These are phyloP conservation scores for Fusarium poae DNA, from an alignment of 2,329 filamentous ascomycete genomes.

Conservation along the genomic window DNA sequence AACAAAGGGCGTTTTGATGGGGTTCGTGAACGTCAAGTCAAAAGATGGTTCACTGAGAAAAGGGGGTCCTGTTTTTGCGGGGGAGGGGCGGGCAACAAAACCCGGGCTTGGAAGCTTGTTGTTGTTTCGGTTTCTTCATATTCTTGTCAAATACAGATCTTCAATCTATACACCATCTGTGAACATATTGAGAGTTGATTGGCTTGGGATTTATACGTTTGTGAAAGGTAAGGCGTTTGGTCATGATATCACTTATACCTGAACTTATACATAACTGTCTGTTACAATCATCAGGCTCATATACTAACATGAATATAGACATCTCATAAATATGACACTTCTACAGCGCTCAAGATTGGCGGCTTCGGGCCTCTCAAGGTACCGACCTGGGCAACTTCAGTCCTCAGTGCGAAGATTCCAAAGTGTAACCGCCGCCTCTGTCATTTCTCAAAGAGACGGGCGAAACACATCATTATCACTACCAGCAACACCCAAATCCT, in stretches of 20 bases:
- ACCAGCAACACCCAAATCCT: slow-evolving; percentile 13
- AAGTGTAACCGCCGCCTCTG: slow-evolving; percentile 25
- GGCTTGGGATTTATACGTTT: background rate
- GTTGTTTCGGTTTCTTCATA: slow-evolving; percentile 15
- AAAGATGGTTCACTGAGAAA: background rate
- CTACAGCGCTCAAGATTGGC: slow-evolving; percentile 47
- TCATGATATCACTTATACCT: slow-evolving; percentile 11
- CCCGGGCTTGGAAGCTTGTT: slow-evolving; percentile 26
- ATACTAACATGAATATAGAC: slow-evolving; percentile 32
- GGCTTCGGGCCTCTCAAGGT: slow-evolving; percentile 43
- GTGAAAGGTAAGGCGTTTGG: background rate
- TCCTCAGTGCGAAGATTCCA: slow-evolving; percentile 41
- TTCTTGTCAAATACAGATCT: background rate
- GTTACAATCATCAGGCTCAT: background rate
- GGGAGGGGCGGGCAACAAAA: slow-evolving; percentile 34
- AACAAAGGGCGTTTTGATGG: slow-evolving; percentile 34
- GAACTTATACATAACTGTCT: background rate
- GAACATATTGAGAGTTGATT: slow-evolving; percentile 3
- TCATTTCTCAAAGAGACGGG: slow-evolving; percentile 22
- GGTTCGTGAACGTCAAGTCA: background rate
- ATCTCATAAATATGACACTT: slow-evolving; percentile 41
- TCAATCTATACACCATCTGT: background rate
- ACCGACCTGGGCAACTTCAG: slow-evolving; percentile 24
- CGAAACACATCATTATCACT: slow-evolving; percentile 8
- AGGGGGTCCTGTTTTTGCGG: background rate